A percentile compares a stretch with the other conserved stretches of the same genome.
Evolutionary conservation across 805 yeast species (phyloP).

Genomic region (Kurtzmaniella fragi): DNA sequence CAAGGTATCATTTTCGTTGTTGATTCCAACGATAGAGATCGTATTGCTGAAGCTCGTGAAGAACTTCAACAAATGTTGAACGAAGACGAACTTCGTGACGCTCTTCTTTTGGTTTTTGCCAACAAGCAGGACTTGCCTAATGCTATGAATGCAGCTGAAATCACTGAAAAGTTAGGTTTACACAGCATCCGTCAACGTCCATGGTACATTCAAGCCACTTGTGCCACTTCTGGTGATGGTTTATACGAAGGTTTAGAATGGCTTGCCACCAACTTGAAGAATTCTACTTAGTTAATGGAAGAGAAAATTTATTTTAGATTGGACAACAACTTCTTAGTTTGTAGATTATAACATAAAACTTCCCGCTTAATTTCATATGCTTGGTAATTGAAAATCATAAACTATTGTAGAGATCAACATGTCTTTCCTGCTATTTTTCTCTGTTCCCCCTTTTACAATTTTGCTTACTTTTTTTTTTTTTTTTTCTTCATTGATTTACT

Average conservation of each 20-base stretch:
- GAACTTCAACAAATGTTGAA: constrained; percentile 41
- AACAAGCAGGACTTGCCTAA: constrained; percentile 42
- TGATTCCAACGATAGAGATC: constrained; percentile 40
- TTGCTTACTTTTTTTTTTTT: no score
- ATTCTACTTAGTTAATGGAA: constrained; percentile 8
- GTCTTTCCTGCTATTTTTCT: no score
- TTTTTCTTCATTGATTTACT: no score
- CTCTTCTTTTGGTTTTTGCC: constrained; percentile 35
- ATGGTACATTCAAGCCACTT: constrained; percentile 40
- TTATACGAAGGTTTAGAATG: constrained; percentile 35
- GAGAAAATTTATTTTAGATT: no score
- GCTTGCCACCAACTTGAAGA: constrained; percentile 31
- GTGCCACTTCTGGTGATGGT: constrained; percentile 38
- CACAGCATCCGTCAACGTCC: constrained; percentile 40
- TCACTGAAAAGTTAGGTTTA: constrained; percentile 39
- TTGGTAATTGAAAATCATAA: no score
- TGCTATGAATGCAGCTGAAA: constrained; percentile 42
- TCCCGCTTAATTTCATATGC: no score
- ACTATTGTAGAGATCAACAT: no score
- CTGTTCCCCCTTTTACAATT: no score
- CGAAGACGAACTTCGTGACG: constrained; percentile 40
- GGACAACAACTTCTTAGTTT: no score
- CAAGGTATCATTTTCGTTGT: constrained; percentile 40
- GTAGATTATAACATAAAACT: no score
- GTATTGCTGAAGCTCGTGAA: constrained; percentile 39